phyloP scores from a whole-genome alignment of 2,329 filamentous ascomycete species.

The Colletotrichum gloeosporioides region DNA sequence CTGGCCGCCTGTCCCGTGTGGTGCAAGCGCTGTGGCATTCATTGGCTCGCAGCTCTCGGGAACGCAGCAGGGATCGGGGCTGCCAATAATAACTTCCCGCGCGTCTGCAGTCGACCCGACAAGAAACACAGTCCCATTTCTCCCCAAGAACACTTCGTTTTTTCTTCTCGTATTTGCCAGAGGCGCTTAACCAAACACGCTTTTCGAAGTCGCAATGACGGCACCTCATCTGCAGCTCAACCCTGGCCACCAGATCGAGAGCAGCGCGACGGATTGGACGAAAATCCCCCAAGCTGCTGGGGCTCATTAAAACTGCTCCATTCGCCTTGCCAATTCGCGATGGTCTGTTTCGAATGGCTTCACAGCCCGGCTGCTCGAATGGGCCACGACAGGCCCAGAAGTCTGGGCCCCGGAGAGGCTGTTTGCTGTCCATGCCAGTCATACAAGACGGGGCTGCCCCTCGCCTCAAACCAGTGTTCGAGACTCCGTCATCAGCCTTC shows the following conservation, averaged over 20 bases:
- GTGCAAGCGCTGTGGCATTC: constrained; percentile 13
- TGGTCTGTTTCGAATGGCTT: constrained; percentile 17
- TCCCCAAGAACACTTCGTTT: neutral
- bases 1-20: neutral
- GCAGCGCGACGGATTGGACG: constrained; percentile 10
- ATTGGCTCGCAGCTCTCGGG: constrained; percentile 11
- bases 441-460: constrained; percentile 16
- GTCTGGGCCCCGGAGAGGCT: neutral
- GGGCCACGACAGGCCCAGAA: neutral
- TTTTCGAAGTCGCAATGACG: neutral
- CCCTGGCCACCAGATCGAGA: neutral
- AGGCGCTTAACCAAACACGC: constrained; percentile 17
- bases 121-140: constrained; percentile 12
- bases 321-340: neutral
- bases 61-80: neutral
- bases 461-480: constrained; percentile 13
- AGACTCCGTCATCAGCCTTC: constrained; percentile 1
- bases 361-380: constrained; percentile 12
- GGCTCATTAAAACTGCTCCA: neutral
- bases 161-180: neutral
- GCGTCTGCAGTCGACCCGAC: constrained; percentile 13
- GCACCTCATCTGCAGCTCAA: neutral
- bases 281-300: neutral
- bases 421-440: neutral
- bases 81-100: constrained; percentile 24